Base-by-base conservation (phyloP, 176 grass and related monocot species). In the Carex scoparia region DNA sequence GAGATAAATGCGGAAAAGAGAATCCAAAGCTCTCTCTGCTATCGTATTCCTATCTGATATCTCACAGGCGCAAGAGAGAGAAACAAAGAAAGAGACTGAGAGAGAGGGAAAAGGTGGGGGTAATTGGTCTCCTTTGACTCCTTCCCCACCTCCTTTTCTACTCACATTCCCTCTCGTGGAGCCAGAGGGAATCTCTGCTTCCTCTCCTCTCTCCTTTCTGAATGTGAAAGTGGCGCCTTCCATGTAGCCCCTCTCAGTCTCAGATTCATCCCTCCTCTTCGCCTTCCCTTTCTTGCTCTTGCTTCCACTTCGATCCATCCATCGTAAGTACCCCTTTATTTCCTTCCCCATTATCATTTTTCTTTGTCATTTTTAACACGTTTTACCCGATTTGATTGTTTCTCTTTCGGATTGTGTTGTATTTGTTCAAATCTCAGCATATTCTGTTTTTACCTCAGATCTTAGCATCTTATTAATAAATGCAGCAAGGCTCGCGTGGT, bases 281-380 rank as follows among this genome's bases (percentile, higher is more conserved):
- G 48, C 71, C 71, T 76, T 54, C 74, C 74, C 74, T 78, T 78
- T 78, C 74, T 78, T 78, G 46, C 74, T 23, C 74, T 78, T 78
- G 74, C 74, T 78, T 78, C 51, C 1, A 10, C 51, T 10, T 78
- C 74, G 2, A 10, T 30, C 11, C 72, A 16, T 32, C 19, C 72
- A 16, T 32, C 19, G 74, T 78, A 78, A 78, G 48, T 56, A 5
- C 27, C 5, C 49, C 11, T 56, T 15, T 13, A 4, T 40, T 32
- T 48, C 40, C 40, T 37, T 30, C 19, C 23, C 46, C 72, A 4
- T 54, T 54, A 11, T 14, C 1, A 19, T 54, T 76, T 54, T 31
- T 31, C 14, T 56, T 78, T 78, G 13, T 56, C 16, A 3, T 57
- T 77, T 13, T 76, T 16, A 40, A 16, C 1, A 32, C 14, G 32